These are phyloP conservation scores for Russula foetens DNA, from an alignment of 768 basidiomycete genomes.

Conservation along the genomic window DNA sequence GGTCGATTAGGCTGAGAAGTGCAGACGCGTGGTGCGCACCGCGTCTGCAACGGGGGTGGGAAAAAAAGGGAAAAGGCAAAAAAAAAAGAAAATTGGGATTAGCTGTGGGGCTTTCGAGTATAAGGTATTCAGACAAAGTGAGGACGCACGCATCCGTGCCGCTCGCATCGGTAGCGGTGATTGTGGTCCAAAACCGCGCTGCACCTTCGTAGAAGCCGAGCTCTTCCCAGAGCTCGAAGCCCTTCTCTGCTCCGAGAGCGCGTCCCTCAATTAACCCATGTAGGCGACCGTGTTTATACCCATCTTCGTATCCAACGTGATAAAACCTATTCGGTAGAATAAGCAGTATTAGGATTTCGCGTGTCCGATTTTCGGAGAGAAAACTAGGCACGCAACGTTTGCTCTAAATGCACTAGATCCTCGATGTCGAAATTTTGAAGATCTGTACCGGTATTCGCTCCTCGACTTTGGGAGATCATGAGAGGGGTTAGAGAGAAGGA, in stretches of 20 bases:
- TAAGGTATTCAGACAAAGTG: neutral
- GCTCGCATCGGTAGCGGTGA: slow-evolving; percentile 34
- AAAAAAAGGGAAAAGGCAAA: too few species aligned
- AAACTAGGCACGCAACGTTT: slow-evolving; percentile 22
- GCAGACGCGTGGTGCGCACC: slow-evolving; percentile 53
- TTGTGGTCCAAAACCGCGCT: slow-evolving; percentile 58
- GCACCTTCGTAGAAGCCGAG: slow-evolving; percentile 90
- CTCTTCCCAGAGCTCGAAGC: slow-evolving; percentile 97
- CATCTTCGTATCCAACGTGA: slow-evolving; percentile 65
- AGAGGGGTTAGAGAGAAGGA: neutral
- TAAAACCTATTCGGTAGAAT: slow-evolving; percentile 52
- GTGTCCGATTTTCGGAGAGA: neutral
- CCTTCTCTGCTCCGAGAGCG: slow-evolving; percentile 81
- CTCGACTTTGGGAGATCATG: neutral
- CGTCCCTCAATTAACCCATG: slow-evolving; percentile 91
- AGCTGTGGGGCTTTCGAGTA: neutral
- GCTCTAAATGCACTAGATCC: slow-evolving; percentile 26
- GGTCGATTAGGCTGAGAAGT: slow-evolving; percentile 60
- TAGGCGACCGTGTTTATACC: slow-evolving; percentile 76
- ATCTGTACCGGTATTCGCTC: neutral
- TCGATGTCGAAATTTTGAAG: slow-evolving; percentile 24
- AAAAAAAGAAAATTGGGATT: too few species aligned
- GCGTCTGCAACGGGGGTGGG: too few species aligned
- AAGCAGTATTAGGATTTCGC: neutral
- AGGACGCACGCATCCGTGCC: slow-evolving; percentile 42